Evolutionary conservation across 176 grass and related monocot genomes (phyloP).

Genomic region (Avena insularis): DNA sequence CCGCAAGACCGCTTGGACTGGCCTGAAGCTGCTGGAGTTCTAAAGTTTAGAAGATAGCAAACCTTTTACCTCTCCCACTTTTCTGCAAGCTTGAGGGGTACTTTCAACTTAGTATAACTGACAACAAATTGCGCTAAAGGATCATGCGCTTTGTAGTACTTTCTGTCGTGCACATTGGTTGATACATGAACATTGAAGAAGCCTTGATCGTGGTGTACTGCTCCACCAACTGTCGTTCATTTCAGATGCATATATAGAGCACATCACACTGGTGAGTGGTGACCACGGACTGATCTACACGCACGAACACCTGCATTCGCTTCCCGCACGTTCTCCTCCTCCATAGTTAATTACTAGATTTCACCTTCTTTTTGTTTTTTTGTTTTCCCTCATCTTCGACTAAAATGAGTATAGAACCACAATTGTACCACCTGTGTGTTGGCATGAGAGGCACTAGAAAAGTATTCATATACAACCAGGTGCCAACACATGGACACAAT

Average conservation of each 20-base stretch:
- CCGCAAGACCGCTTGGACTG: slow-evolving; percentile 59
- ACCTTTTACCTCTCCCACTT: not conserved
- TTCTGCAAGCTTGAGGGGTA: not conserved
- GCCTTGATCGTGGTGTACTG: not conserved
- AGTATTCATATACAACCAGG: too few species aligned
- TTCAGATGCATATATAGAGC: not conserved
- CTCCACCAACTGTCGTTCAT: not conserved
- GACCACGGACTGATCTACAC: not conserved
- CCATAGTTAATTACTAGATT: too few species aligned
- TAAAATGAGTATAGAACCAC: too few species aligned
- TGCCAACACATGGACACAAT: too few species aligned
- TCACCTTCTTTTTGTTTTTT: too few species aligned
- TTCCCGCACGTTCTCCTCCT: not conserved
- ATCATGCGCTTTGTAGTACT: slow-evolving; percentile 58
- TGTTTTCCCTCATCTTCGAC: too few species aligned
- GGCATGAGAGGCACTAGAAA: too few species aligned
- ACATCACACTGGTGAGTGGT: not conserved
- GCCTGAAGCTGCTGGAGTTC: slow-evolving; percentile 59
- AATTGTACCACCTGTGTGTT: too few species aligned
- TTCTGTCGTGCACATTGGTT: not conserved
- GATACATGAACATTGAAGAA: not conserved
- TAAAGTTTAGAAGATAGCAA: slow-evolving; percentile 27
- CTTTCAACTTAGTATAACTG: not conserved
- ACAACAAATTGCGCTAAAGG: slow-evolving; percentile 54
- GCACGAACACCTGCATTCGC: not conserved